A percentile compares a stretch with the other conserved stretches of the same genome.
Evolutionary conservation across 768 basidiomycete genomes (phyloP).

Genomic region (Gautieria morchelliformis): DNA sequence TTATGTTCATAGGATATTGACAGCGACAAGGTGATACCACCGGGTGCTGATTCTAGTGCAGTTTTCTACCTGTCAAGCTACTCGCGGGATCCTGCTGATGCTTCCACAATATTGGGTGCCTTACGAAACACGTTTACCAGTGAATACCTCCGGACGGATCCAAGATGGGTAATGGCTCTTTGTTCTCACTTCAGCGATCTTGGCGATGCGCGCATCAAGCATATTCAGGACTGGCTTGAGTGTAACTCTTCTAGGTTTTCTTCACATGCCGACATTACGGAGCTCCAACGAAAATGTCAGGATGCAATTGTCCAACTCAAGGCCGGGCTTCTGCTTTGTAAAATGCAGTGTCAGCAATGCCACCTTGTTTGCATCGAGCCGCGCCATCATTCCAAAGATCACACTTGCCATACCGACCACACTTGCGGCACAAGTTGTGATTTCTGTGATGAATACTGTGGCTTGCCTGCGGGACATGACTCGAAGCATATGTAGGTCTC

Average conservation of each 20-base stretch:
- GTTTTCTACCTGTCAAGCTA: background rate
- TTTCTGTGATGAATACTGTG: conserved; percentile 35
- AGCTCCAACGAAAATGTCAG: conserved; percentile 35
- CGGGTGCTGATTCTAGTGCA: background rate
- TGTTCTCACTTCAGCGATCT: conserved; percentile 28
- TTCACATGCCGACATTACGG: conserved; percentile 33
- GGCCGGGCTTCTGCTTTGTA: conserved; percentile 39
- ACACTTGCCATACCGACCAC: conserved; percentile 45
- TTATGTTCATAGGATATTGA: background rate
- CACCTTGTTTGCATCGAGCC: conserved; percentile 38
- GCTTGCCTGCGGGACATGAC: conserved; percentile 45
- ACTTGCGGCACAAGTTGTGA: conserved; percentile 34
- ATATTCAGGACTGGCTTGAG: conserved; percentile 43
- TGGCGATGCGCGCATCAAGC: conserved; percentile 33
- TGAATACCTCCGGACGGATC: conserved; percentile 25
- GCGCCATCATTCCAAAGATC: conserved; percentile 36
- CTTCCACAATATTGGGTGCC: background rate
- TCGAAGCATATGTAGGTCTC: conserved; percentile 42
- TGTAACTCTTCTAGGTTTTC: conserved; percentile 41
- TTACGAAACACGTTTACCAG: background rate
- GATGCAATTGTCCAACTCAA: conserved; percentile 34
- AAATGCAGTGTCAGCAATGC: conserved; percentile 36
- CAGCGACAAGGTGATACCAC: background rate
- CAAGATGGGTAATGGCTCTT: conserved; percentile 32
- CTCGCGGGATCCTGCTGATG: too few relatives aligned